Evolutionary conservation across 2,329 filamentous ascomycete genomes (phyloP).

Genomic region (Monilinia polystroma): DNA sequence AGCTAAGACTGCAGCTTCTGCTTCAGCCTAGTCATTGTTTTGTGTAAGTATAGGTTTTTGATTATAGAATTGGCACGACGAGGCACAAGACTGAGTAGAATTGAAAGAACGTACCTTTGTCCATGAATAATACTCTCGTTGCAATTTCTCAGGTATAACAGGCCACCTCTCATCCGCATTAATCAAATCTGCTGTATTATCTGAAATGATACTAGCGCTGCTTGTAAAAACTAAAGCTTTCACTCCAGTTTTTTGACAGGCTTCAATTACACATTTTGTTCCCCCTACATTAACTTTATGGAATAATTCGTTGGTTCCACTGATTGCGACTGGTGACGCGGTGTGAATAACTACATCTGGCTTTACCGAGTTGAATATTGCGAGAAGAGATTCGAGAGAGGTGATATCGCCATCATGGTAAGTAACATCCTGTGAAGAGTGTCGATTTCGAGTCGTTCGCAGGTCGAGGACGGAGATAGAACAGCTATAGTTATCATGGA

Average conservation of each 20-base stretch:
- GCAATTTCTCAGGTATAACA: slow-evolving; percentile 66
- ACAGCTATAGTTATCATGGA: slow-evolving; percentile 54
- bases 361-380: slow-evolving; percentile 62
- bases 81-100: background rate
- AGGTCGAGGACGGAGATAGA: slow-evolving; percentile 71
- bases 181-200: slow-evolving; percentile 74
- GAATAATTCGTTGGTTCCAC: slow-evolving; percentile 61
- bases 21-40: slow-evolving; percentile 55
- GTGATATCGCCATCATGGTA: slow-evolving; percentile 82
- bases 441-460: slow-evolving; percentile 66
- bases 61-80: background rate
- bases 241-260: slow-evolving; percentile 67
- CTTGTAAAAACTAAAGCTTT: slow-evolving; percentile 88
- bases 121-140: slow-evolving; percentile 83
- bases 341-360: slow-evolving; percentile 91
- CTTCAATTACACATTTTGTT: slow-evolving; percentile 73
- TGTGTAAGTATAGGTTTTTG: background rate
- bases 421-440: slow-evolving; percentile 48
- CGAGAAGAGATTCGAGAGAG: slow-evolving; percentile 57
- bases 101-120: slow-evolving; percentile 57
- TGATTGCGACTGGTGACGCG: slow-evolving; percentile 64
- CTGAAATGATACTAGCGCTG: slow-evolving; percentile 81
- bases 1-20: slow-evolving; percentile 76
- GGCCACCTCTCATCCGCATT: slow-evolving; percentile 86
- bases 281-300: slow-evolving; percentile 86